These are phyloP conservation scores for Apiospora kogelbergensis DNA, from an alignment of 2,329 filamentous ascomycete species.

Conservation along the genomic window DNA sequence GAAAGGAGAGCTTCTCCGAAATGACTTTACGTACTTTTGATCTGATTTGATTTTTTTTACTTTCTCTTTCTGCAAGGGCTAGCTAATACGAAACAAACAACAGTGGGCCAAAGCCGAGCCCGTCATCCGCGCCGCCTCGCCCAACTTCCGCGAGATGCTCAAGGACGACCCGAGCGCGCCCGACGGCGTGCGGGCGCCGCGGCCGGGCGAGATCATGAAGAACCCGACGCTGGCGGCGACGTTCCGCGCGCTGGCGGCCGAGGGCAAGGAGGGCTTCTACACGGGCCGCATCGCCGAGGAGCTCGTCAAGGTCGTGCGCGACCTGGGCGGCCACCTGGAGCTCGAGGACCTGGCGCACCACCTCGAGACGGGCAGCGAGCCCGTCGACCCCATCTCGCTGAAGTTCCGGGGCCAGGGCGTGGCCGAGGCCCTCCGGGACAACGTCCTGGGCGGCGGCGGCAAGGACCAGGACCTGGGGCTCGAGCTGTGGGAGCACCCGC, in stretches of 20 bases:
- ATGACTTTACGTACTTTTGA: not conserved
- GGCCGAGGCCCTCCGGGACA: slow-evolving; percentile 21
- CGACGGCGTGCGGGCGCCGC: slow-evolving; percentile 72
- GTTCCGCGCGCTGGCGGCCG: slow-evolving; percentile 72
- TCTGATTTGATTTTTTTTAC: too few species aligned
- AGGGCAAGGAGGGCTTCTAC: slow-evolving; percentile 93
- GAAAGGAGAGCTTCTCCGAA: too few species aligned
- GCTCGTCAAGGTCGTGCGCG: slow-evolving; percentile 73
- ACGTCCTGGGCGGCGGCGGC: slow-evolving; percentile 31
- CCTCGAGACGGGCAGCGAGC: slow-evolving; percentile 65
- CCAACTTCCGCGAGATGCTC: slow-evolving; percentile 84
- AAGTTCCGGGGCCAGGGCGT: slow-evolving; percentile 68
- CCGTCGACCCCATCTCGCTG: slow-evolving; percentile 82
- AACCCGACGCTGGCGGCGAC: slow-evolving; percentile 80
- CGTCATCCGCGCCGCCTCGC: slow-evolving; percentile 69
- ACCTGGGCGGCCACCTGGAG: slow-evolving; percentile 75
- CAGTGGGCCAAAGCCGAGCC: slow-evolving; percentile 73
- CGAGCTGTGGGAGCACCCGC: slow-evolving; percentile 94
- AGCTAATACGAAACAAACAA: not conserved
- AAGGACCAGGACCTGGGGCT: slow-evolving; percentile 53
- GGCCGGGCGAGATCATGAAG: slow-evolving; percentile 83
- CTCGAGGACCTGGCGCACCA: slow-evolving; percentile 81
- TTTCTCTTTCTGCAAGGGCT: too few species aligned
- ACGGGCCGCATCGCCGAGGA: slow-evolving; percentile 78
- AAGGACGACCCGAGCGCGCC: slow-evolving; percentile 70